Percentiles rank a stretch among this genome's conserved stretches.
Evolutionary conservation across 129 eudicot species (phyloP).

Genomic region (Ambrosia trifida): DNA sequence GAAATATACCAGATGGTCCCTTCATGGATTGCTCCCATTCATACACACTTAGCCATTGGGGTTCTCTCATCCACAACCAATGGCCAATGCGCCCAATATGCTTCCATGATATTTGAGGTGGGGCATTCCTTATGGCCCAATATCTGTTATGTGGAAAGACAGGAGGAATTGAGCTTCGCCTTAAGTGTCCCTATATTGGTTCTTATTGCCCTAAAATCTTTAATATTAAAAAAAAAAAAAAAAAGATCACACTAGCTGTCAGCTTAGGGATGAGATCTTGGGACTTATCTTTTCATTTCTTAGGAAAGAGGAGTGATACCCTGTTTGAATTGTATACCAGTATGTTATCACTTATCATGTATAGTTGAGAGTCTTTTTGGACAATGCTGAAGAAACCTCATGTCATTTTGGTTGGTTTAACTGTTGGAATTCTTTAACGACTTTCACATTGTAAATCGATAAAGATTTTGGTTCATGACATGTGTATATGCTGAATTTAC

Average conservation of each 20-base stretch:
- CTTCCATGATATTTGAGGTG: no score
- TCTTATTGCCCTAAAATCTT: background rate
- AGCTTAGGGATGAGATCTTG: background rate
- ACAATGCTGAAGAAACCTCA: slow-evolving; percentile 3
- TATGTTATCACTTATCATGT: background rate
- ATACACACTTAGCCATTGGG: no score
- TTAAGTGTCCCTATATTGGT: background rate
- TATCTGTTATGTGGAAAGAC: no score
- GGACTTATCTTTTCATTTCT: background rate
- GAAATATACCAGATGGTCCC: no score
- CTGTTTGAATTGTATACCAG: background rate
- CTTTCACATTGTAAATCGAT: slow-evolving; percentile 6
- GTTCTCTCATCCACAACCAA: no score
- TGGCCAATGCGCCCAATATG: no score
- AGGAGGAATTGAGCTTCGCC: no score
- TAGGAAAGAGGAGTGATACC: background rate
- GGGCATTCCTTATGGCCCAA: no score
- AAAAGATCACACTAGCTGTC: background rate
- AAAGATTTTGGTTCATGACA: background rate
- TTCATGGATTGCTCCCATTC: no score
- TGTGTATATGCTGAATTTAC: slow-evolving; percentile 14
- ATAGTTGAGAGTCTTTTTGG: slow-evolving; percentile 5
- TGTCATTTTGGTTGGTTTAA: background rate
- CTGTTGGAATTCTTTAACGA: background rate
- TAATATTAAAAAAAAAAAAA: background rate